Percentiles rank a stretch among this genome's conserved stretches.
Evolutionary conservation across 257 asterid species (phyloP).

Genomic region (Fraxinus excelsior): DNA sequence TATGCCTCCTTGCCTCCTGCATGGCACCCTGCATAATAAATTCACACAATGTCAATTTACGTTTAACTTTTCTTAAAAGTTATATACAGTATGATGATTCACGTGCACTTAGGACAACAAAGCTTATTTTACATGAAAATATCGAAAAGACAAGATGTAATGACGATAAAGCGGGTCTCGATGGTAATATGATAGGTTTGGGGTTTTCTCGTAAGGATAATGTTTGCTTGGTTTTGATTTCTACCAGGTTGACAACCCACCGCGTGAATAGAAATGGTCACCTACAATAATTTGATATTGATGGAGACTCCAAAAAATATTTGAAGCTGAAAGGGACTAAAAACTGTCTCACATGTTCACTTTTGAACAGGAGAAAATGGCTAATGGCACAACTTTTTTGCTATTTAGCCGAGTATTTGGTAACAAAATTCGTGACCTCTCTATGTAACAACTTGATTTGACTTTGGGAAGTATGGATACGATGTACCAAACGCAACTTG

Average conservation of each 20-base stretch:
- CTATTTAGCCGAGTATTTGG: neutral
- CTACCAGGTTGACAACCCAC: neutral
- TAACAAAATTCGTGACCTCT: too few species aligned
- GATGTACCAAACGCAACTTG: neutral
- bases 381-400: neutral
- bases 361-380: neutral
- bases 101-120: neutral
- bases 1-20: slow-evolving; percentile 74
- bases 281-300: neutral
- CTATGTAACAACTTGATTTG: too few species aligned
- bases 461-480: slow-evolving; percentile 11
- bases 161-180: slow-evolving; percentile 20
- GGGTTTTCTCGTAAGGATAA: neutral
- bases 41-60: neutral
- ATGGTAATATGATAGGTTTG: neutral
- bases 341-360: slow-evolving; percentile 1
- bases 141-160: too few species aligned
- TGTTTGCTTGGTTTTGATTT: too few species aligned
- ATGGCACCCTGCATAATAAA: slow-evolving; percentile 58
- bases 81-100: neutral
- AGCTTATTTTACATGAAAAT: neutral
- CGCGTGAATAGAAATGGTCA: neutral
- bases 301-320: neutral
- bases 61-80: too few species aligned
- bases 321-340: slow-evolving; percentile 7